phyloP scores from a whole-genome alignment of 2,329 filamentous ascomycete genomes.

The Biscogniauxia mediterranea region DNA sequence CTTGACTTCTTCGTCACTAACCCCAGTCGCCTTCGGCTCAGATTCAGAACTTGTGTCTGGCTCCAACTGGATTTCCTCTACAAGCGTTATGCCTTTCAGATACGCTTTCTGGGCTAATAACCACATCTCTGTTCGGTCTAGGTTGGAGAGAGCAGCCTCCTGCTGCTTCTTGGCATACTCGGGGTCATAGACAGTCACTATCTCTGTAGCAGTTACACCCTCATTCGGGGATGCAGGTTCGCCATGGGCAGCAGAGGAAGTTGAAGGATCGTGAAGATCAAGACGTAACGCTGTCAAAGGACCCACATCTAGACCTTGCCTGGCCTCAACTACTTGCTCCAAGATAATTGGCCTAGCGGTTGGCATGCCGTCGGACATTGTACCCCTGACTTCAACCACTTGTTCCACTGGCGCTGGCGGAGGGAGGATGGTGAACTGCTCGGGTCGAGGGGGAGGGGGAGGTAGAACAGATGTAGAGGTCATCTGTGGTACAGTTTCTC shows the following conservation, averaged over 20 bases:
- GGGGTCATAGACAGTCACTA: slow-evolving; percentile 70
- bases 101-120: slow-evolving; percentile 79
- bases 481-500: slow-evolving; percentile 38
- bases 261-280: slow-evolving; percentile 28
- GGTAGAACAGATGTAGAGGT: slow-evolving; percentile 29
- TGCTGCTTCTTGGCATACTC: slow-evolving; percentile 73
- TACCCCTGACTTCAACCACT: slow-evolving; percentile 59
- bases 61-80: slow-evolving; percentile 41
- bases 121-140: slow-evolving; percentile 86
- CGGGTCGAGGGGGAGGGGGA: slow-evolving; percentile 38
- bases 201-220: slow-evolving; percentile 62
- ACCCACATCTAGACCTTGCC: slow-evolving; percentile 27
- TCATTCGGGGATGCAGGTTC: slow-evolving; percentile 43
- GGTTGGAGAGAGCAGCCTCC: slow-evolving; percentile 66
- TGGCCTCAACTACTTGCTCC: slow-evolving; percentile 38
- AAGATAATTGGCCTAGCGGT: slow-evolving; percentile 59
- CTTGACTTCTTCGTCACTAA: slow-evolving; percentile 31
- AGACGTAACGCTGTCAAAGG: slow-evolving; percentile 30
- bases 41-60: slow-evolving; percentile 19
- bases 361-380: slow-evolving; percentile 60
- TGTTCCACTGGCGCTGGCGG: slow-evolving; percentile 60
- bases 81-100: slow-evolving; percentile 63
- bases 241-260: slow-evolving; percentile 31
- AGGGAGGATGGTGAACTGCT: slow-evolving; percentile 36
- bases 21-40: slow-evolving; percentile 37